Base-by-base conservation (phyloP, 1,284 basidiomycete genomes). In the Sporisorium reilianum region DNA sequence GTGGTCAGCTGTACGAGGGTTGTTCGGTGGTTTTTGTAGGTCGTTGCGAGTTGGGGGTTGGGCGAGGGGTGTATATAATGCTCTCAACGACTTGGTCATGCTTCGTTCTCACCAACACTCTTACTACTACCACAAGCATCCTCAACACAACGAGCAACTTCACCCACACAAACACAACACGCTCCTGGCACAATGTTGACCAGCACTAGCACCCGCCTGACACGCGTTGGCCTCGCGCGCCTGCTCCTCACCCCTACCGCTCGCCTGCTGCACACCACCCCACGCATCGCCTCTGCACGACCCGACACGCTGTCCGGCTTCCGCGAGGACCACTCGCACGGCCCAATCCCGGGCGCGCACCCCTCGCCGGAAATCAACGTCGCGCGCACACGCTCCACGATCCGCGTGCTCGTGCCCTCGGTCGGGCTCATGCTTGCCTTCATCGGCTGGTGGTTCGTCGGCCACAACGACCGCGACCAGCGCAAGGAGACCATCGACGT, bases 391-490 rank as follows among this genome's bases (percentile, higher is more conserved):
- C 58, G 59, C 40, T 36, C 74, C 3, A 76, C 74, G 22, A 7
- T 73, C 20, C 64, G 74, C 46, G 74, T 76, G 10, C 69, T 76
- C 30, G 69, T 73, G 0, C 74, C 74, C 28, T 65, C 61, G 2
- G 69, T 76, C 2, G 64, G 59, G 1, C 25, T 76, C 53, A 73
- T 76, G 65, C 34, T 63, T 20, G 68, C 38, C 0, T 72, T 73
- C 58, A 76, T 76, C 50, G 65, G 65, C 18, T 76, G 74, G 74
- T 76, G 74, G 74, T 76, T 76, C 69, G n/a, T 76, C 48, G 69
- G 64, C 45, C 68, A 76, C 59, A 30, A 46, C n/a, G 48, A 69
- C 44, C 69, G 74, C 0, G 69, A 62, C 22, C 58, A 65, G 36
- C 41, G 74, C 20, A 76, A 76, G 20, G 25, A 42, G 3, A 54